Base-by-base conservation (phyloP, 2,329 filamentous ascomycete genomes). In the Alternaria gansuensis region DNA sequence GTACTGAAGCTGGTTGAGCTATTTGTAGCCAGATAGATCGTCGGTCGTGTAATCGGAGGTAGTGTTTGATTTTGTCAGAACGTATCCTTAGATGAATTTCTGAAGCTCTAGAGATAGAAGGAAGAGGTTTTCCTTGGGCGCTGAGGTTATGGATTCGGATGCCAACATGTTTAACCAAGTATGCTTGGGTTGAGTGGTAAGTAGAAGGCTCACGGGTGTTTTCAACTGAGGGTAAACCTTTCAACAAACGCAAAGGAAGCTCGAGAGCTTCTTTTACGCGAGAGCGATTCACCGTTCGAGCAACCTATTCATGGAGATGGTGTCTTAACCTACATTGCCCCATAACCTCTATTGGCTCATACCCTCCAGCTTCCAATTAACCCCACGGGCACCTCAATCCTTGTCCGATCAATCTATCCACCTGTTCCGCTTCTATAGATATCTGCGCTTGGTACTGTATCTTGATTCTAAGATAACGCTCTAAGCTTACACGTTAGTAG, bases 81-180 rank as follows among this genome's bases (percentile, higher is more conserved):
- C 36, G 36, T 39, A 39, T 39, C 21, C 36, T n/a, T 39, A 39
- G 36, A 39, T 39, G 21, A 39, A n/a, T n/a, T 39, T 39, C 36
- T 17, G 36, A 17, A 39, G 36, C 36, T 39, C 36, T n/a, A 17
- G 36, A 39, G 36, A 17, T 17, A 39, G 36, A 39, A 39, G 36
- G 36, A 39, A 39, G 36, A 39, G 17, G 36, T 17, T n/a, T 4
- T n/a, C 4, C 36, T 39, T 39, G 36, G 17, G 17, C 36, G 36
- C 36, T 39, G 36, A 17, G 17, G 17, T 39, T 39, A 39, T 17
- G 21, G 36, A n/a, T 39, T 39, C 36, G n/a, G 36, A 17, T 39
- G 17, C 21, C 36, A 39, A 39, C 36, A 39, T 39, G 17, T 39
- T 39, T 10, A 17, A 39, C 36, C 36, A 10, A 39, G 21, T 23